A percentile compares a stretch with the other conserved stretches of the same genome.
Conservation (phyloP, 2,329 filamentous ascomycete species). For the Xylariaceae sp. region DNA sequence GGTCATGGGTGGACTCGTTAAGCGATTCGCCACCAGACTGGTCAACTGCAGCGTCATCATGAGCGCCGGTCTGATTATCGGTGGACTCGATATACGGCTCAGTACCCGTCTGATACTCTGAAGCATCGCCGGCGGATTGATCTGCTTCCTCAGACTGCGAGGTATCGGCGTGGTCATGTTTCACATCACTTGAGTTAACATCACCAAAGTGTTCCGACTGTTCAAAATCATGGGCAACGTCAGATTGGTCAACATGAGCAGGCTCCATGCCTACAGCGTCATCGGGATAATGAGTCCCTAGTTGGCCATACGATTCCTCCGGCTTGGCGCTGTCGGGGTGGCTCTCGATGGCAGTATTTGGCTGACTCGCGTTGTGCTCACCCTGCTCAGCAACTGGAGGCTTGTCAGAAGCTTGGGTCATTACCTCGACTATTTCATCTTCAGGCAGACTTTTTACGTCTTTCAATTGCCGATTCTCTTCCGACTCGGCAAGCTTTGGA, state of each 20-base stretch:
- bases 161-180: slow-evolving; percentile 9
- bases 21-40: slow-evolving; percentile 9
- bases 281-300: not conserved
- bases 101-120: slow-evolving; percentile 22
- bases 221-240: slow-evolving; percentile 1
- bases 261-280: slow-evolving; percentile 10
- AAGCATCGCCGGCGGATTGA: slow-evolving; percentile 5
- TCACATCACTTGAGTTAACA: slow-evolving; percentile 4
- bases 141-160: slow-evolving; percentile 9
- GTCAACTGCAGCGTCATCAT: slow-evolving; percentile 8
- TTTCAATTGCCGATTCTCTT: not conserved
- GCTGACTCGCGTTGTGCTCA: not conserved
- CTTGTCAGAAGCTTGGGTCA: not conserved
- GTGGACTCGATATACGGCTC: slow-evolving; percentile 19
- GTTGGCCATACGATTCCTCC: slow-evolving; percentile 6
- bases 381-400: not conserved
- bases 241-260: slow-evolving; percentile 5
- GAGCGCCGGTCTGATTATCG: slow-evolving; percentile 19
- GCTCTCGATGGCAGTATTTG: not conserved
- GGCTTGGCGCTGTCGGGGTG: not conserved
- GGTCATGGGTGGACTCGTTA: slow-evolving; percentile 17
- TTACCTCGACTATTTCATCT: slow-evolving; percentile 3
- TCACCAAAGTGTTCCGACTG: slow-evolving; percentile 2
- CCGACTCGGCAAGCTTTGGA: not conserved
- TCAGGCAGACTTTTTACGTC: not conserved